Evolutionary conservation across 2,329 filamentous ascomycete species (phyloP), one percentile per base, ranked within the genome.

Genomic region (Paecilomyces sp.): DNA sequence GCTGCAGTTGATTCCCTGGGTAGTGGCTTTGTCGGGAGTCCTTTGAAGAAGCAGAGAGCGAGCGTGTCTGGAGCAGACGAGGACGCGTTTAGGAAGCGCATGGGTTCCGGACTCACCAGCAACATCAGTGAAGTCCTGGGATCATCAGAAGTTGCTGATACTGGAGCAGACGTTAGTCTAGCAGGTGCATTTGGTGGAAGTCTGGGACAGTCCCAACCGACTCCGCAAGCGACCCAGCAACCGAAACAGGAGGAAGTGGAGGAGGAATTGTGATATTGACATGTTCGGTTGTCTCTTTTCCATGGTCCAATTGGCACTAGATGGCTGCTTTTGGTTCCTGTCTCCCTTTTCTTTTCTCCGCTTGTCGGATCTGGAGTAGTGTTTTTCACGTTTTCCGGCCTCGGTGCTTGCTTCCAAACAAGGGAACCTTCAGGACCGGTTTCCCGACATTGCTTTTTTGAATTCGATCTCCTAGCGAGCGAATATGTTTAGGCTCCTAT

Each of bases 21-120:
- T 53, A 71, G 69, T 34, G 71, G 71, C 25, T 76, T 76, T 56
- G 63, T 79, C 3, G 78, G 77, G 7, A 80, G 78, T 62, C 78
- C 78, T 0, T 63, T 80, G 64, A 80, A 80, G 64, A 78, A 79
- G 66, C 76, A 79, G 56, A 71, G 77, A 34, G 75, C 77, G 2
- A 79, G 77, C 59, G 74, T 79, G 22, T 78, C 77, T 11, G 72
- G 72, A 30, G 70, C 75, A 13, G 76, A 79, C 55, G 73, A 76
- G 56, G 70, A 74, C 50, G 69, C 73, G 6, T 64, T 79, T 55
- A 70, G 75, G 50, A 71, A 71, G 59, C 70, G 77, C 36, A 71
- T 79, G 50, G 76, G 68, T n/a, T 67, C 74, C 5, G 72, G 71
- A 12, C 63, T 77, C 13, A 73, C 75, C 2, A 66, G 67, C 30